Conservation (phyloP, 805 yeast species). For the Yarrowia porcina region DNA sequence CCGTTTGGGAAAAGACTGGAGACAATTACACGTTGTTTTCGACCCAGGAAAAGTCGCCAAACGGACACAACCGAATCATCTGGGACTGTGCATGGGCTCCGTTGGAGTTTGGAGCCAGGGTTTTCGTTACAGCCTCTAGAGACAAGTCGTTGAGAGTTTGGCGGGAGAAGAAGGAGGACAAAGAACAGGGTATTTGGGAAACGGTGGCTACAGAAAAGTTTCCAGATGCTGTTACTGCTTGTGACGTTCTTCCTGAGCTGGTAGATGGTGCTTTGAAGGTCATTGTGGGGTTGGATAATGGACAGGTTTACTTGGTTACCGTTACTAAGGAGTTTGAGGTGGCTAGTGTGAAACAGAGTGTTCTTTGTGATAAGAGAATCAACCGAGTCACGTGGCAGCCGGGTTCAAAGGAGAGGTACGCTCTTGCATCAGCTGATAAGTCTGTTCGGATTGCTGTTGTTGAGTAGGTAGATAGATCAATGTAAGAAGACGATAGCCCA, state of each 20-base stretch:
- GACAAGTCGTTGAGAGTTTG: conserved; percentile 78
- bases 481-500: too few relatives aligned
- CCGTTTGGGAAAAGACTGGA: conserved; percentile 58
- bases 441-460: not conserved
- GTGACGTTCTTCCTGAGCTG: conserved; percentile 46
- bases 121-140: conserved; percentile 82
- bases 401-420: not conserved
- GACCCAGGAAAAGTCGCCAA: conserved; percentile 46
- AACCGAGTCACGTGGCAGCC: conserved; percentile 59
- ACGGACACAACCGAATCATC: conserved; percentile 82
- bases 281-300: conserved; percentile 71
- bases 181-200: conserved; percentile 38
- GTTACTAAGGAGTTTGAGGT: conserved; percentile 38
- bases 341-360: conserved; percentile 44
- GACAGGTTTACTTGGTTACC: conserved; percentile 49
- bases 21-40: conserved; percentile 41
- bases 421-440: conserved; percentile 12
- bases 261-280: conserved; percentile 35
- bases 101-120: conserved; percentile 28
- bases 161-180: conserved; percentile 48
- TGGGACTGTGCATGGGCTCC: conserved; percentile 96
- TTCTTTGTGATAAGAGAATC: conserved; percentile 54
- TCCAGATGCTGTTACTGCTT: conserved; percentile 61
- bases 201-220: conserved; percentile 46
- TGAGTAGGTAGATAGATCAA: not conserved